These are phyloP conservation scores for Colletotrichum lupini DNA, from an alignment of 2,329 filamentous ascomycete genomes.

Conservation along the genomic window DNA sequence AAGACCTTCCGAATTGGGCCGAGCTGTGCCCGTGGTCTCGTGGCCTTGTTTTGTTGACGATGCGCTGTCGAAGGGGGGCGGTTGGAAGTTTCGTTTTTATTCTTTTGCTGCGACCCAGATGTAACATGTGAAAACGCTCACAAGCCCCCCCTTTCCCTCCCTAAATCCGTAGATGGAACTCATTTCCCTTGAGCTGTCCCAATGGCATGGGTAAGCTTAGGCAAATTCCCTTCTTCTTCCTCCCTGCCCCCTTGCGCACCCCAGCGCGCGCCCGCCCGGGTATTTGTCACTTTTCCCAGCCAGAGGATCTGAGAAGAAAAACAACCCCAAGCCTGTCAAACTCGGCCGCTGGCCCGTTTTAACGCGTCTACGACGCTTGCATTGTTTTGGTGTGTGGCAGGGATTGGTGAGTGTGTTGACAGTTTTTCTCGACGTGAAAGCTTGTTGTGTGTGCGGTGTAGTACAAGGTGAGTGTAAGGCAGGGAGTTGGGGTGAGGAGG, in stretches of 20 bases:
- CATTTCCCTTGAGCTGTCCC: not conserved
- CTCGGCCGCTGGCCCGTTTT: constrained; percentile 5
- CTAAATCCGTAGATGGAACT: not conserved
- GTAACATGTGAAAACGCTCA: not conserved
- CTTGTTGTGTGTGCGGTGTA: not conserved
- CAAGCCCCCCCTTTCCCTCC: not conserved
- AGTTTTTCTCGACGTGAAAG: constrained; percentile 9
- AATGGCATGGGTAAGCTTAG: constrained; percentile 22
- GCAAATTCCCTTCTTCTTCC: not conserved
- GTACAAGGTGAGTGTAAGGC: not conserved
- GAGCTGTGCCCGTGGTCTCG: not conserved
- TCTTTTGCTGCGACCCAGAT: not conserved
- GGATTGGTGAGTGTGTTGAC: constrained; percentile 2
- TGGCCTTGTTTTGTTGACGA: not conserved
- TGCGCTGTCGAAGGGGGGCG: not conserved
- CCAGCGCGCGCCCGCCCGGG: too few relatives aligned
- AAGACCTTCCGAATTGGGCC: constrained; percentile 16
- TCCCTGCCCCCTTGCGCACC: too few relatives aligned
- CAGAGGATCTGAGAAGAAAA: not conserved
- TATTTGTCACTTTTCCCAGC: not conserved
- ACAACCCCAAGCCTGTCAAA: not conserved
- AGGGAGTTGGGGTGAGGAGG: not conserved
- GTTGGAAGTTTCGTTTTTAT: not conserved
- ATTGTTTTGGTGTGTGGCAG: constrained; percentile 14
- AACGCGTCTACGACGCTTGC: not conserved